A percentile compares a stretch with the other conserved stretches of the same genome.
phyloP scores from a whole-genome alignment of 108 stramenopile genomes.

The Cyclotella kingstonii region DNA sequence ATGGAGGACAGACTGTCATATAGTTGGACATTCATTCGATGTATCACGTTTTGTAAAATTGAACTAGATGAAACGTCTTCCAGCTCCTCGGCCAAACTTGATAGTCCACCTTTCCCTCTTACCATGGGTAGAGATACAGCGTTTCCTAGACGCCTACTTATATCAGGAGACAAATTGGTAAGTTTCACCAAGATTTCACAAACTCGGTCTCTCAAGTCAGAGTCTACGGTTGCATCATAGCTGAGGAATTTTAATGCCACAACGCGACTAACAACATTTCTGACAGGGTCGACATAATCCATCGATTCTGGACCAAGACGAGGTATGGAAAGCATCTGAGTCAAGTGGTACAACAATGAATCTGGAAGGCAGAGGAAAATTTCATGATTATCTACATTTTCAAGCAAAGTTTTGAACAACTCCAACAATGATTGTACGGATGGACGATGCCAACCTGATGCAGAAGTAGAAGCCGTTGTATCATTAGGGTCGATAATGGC shows the following conservation, averaged over 20 bases:
- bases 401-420: conserved; percentile 34
- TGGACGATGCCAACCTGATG: conserved; percentile 44
- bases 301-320: conserved; percentile 70
- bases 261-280: conserved; percentile 63
- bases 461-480: conserved; percentile 27
- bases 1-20: conserved; percentile 75
- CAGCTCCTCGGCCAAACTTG: background rate
- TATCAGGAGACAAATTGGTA: conserved; percentile 57
- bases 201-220: conserved; percentile 77
- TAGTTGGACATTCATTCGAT: conserved; percentile 44
- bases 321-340: conserved; percentile 67
- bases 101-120: background rate
- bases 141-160: conserved; percentile 51
- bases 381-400: conserved; percentile 51
- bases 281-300: conserved; percentile 77
- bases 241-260: conserved; percentile 62
- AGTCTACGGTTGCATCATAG: conserved; percentile 78
- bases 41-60: conserved; percentile 23
- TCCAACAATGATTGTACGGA: conserved; percentile 41
- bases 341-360: conserved; percentile 55
- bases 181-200: conserved; percentile 74
- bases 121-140: conserved; percentile 23
- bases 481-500: conserved; percentile 38
- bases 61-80: conserved; percentile 18
- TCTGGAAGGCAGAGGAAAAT: conserved; percentile 67